Conservation (phyloP, 1,284 basidiomycete species). For the Ganoderma boninense region DNA sequence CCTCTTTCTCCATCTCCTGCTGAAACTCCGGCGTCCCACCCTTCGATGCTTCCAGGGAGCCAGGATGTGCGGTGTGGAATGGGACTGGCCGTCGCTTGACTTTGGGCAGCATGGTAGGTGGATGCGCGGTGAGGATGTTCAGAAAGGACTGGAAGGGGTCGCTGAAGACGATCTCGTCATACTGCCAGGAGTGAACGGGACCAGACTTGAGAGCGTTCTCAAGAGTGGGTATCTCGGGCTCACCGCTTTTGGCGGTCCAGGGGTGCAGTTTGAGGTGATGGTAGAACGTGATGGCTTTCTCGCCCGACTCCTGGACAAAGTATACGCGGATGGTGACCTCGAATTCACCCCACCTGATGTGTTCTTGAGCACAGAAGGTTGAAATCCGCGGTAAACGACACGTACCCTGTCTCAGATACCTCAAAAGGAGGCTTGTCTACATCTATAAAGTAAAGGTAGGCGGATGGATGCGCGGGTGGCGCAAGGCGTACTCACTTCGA, state of each 20-base stretch:
- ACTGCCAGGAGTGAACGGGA: conserved; percentile 98
- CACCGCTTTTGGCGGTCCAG: conserved; percentile 69
- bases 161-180: conserved; percentile 97
- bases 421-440: conserved; percentile 95
- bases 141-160: conserved; percentile 94
- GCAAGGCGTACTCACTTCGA: conserved; percentile 69
- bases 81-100: conserved; percentile 70
- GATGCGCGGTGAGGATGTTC: conserved; percentile 81
- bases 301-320: conserved; percentile 91
- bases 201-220: conserved; percentile 70
- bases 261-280: conserved; percentile 98
- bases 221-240: conserved; percentile 69
- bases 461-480: conserved; percentile 4
- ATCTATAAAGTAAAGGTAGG: conserved; percentile 54
- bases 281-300: conserved; percentile 88
- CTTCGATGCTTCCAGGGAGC: conserved; percentile 68
- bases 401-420: conserved; percentile 91
- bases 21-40: conserved; percentile 84
- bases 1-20: conserved; percentile 85
- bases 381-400: not conserved
- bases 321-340: conserved; percentile 94
- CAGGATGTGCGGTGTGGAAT: conserved; percentile 72
- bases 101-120: conserved; percentile 85
- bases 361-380: not conserved
- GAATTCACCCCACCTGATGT: conserved; percentile 96